Percentiles rank a stretch among this genome's conserved stretches.
Conservation (phyloP, 176 grass and related monocot genomes). For the Leersia perrieri region DNA sequence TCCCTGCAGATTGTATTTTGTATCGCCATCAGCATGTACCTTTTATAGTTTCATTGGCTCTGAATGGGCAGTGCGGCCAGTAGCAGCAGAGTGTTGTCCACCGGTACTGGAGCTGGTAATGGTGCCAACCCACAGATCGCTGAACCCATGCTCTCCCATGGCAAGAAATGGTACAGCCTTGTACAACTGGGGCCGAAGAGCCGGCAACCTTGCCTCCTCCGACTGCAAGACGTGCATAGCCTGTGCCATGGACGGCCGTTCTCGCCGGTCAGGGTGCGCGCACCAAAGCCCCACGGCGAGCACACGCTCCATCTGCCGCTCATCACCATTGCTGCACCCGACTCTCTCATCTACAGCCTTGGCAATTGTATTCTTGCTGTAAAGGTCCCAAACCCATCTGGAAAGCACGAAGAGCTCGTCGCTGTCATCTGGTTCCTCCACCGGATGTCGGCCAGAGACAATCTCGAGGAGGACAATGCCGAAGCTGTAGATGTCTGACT, state of each 20-base stretch:
- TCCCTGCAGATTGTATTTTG: no score
- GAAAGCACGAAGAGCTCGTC: neutral
- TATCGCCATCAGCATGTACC: neutral
- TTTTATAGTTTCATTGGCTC: no score
- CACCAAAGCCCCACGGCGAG: conserved; percentile 54
- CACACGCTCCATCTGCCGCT: conserved; percentile 30
- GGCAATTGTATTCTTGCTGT: neutral
- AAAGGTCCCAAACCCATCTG: conserved; percentile 38
- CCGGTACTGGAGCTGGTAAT: neutral
- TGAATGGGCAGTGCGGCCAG: neutral
- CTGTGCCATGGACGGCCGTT: conserved; percentile 26
- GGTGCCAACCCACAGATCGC: neutral
- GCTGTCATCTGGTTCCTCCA: neutral
- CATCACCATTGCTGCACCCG: conserved; percentile 17
- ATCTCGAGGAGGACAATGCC: conserved; percentile 27
- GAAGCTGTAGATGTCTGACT: conserved; percentile 30
- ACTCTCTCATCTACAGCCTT: conserved; percentile 38
- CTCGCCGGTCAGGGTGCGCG: conserved; percentile 17
- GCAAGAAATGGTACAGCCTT: neutral
- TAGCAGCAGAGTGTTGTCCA: neutral
- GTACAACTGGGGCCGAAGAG: conserved; percentile 9
- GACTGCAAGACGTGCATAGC: conserved; percentile 23
- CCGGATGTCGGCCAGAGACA: neutral
- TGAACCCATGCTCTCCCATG: conserved; percentile 2
- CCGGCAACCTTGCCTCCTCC: conserved; percentile 16